These are phyloP conservation scores for Diplodia scrobiculata DNA, from an alignment of 2,329 filamentous ascomycete species.

Conservation along the genomic window DNA sequence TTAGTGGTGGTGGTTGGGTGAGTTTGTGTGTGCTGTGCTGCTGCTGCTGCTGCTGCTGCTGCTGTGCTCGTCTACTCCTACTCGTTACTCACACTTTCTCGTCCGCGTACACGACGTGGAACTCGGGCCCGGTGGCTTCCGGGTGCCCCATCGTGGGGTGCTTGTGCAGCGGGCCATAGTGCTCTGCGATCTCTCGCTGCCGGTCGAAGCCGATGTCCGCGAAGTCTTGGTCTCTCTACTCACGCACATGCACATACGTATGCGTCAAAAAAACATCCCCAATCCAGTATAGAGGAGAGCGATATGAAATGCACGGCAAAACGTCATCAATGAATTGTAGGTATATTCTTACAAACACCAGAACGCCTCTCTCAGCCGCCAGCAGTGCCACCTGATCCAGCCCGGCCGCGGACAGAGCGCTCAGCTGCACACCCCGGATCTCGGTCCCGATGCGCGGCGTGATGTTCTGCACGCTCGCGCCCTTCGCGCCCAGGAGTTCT, in stretches of 20 bases:
- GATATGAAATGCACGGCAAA: background rate
- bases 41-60: background rate
- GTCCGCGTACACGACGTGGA: conserved; percentile 25
- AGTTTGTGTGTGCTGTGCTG: no score
- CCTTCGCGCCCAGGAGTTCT: conserved; percentile 45
- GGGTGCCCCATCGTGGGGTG: conserved; percentile 21
- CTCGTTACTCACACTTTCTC: conserved; percentile 13
- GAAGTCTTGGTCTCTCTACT: conserved; percentile 49
- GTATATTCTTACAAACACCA: conserved; percentile 48
- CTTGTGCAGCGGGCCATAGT: conserved; percentile 43
- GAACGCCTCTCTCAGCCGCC: conserved; percentile 49
- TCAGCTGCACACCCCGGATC: conserved; percentile 51
- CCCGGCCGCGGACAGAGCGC: conserved; percentile 50
- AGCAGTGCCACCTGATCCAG: conserved; percentile 55
- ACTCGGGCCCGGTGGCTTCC: conserved; percentile 3
- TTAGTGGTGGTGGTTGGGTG: background rate
- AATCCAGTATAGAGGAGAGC: no score
- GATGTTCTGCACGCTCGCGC: conserved; percentile 34
- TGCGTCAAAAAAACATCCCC: background rate
- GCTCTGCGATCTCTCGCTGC: conserved; percentile 50
- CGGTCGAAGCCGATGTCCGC: conserved; percentile 49
- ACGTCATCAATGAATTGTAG: background rate
- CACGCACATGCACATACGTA: background rate
- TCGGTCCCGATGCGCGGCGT: conserved; percentile 42
- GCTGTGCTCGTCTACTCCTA: no score